A percentile compares a stretch with the other conserved stretches of the same genome.
These are phyloP conservation scores for Chrysoporthe cubensis DNA, from an alignment of 2,329 filamentous ascomycete species.

Conservation along the genomic window DNA sequence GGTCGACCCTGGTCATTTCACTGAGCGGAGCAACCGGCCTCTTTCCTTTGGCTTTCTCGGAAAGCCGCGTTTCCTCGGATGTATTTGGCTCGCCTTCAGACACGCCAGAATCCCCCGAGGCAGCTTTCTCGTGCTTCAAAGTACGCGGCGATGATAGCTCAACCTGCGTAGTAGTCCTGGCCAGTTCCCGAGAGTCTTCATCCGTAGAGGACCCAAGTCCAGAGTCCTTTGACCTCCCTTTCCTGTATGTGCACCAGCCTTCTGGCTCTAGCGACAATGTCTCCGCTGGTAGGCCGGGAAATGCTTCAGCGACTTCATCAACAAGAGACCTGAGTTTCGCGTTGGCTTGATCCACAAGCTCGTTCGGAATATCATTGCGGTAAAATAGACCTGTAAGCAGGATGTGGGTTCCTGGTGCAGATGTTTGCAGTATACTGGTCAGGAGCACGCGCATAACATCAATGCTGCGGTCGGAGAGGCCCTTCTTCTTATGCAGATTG, in stretches of 20 bases:
- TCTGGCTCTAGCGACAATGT: not conserved
- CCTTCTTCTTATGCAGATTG: constrained; percentile 30
- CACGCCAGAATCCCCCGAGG: not conserved
- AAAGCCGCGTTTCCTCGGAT: not conserved
- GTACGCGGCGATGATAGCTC: not conserved
- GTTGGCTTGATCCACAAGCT: constrained; percentile 30
- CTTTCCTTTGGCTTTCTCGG: not conserved
- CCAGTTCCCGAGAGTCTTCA: not conserved
- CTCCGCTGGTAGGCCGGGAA: not conserved
- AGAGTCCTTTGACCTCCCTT: not conserved
- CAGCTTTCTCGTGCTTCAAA: not conserved
- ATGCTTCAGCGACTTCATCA: not conserved
- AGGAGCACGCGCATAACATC: constrained; percentile 6
- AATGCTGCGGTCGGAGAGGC: constrained; percentile 24
- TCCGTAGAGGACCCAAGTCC: not conserved
- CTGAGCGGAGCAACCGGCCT: not conserved
- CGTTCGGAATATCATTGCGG: constrained; percentile 30
- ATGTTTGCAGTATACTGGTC: not conserved
- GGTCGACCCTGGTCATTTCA: not conserved
- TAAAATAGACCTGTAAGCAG: constrained; percentile 32
- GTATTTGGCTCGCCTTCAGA: not conserved
- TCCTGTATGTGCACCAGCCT: not conserved
- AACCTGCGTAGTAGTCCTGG: not conserved
- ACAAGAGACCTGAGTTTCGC: constrained; percentile 10
- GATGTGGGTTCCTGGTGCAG: constrained; percentile 22